Evolutionary conservation across 805 yeast genomes (phyloP).

Genomic region (Suhomyces vadensis): DNA sequence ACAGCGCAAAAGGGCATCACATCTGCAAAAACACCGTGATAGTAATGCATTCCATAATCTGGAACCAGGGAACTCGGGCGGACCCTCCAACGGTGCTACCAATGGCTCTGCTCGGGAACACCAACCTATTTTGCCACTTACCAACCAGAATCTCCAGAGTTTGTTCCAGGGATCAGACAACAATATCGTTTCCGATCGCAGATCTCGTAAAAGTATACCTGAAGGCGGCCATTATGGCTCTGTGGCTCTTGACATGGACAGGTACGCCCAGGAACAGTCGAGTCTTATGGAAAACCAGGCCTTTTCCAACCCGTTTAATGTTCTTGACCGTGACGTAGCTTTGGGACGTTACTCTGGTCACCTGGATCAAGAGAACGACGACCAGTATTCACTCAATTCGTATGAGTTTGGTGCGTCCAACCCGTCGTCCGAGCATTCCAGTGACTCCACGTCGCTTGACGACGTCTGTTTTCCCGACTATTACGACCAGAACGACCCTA

Average conservation of each 20-base stretch:
- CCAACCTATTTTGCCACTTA: slow-evolving; percentile 29
- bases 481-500: slow-evolving; percentile 35
- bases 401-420: slow-evolving; percentile 55
- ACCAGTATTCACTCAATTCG: slow-evolving; percentile 20
- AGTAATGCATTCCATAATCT: not conserved
- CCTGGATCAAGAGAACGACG: slow-evolving; percentile 19
- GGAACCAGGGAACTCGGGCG: not conserved
- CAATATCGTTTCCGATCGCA: too few relatives aligned
- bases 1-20: slow-evolving; percentile 20
- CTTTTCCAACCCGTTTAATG: slow-evolving; percentile 14
- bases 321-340: slow-evolving; percentile 7
- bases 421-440: slow-evolving; percentile 61
- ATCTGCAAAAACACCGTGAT: not conserved
- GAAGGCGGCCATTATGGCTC: slow-evolving; percentile 19
- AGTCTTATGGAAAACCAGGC: slow-evolving; percentile 16
- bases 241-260: slow-evolving; percentile 44
- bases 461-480: slow-evolving; percentile 92
- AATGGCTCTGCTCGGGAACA: not conserved
- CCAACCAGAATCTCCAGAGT: slow-evolving; percentile 38
- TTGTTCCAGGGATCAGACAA: slow-evolving; percentile 19
- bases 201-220: slow-evolving; percentile 10
- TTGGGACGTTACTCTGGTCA: slow-evolving; percentile 12
- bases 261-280: slow-evolving; percentile 34
- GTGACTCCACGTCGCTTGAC: slow-evolving; percentile 73
- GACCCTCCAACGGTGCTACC: not conserved